phyloP scores from a whole-genome alignment of 1,284 basidiomycete species.

The Naganishia albida region DNA sequence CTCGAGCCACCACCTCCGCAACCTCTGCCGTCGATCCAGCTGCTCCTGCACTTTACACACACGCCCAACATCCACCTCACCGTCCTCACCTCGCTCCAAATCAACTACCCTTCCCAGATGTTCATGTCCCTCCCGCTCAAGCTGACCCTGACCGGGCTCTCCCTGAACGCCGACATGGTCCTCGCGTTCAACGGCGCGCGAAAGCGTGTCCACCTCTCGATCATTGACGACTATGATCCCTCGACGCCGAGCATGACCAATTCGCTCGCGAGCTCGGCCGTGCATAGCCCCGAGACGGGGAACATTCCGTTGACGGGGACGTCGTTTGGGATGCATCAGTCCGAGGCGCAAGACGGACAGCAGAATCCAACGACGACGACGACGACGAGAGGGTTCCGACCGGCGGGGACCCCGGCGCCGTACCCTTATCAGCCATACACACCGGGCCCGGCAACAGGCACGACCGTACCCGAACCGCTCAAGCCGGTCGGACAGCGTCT shows the following conservation, averaged over 20 bases:
- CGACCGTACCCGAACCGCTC: slow-evolving; percentile 34
- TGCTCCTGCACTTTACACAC: slow-evolving; percentile 55
- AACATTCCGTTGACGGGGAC: slow-evolving; percentile 47
- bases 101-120: slow-evolving; percentile 90
- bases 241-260: slow-evolving; percentile 67
- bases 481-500: slow-evolving; percentile 73
- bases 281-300: slow-evolving; percentile 35
- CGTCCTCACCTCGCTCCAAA: slow-evolving; percentile 86
- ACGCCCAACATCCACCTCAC: slow-evolving; percentile 59
- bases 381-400: neutral
- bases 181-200: slow-evolving; percentile 83
- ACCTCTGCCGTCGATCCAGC: slow-evolving; percentile 52
- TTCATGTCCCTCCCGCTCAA: slow-evolving; percentile 97
- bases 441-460: neutral
- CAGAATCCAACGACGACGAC: slow-evolving; percentile 54
- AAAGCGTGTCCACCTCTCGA: slow-evolving; percentile 78
- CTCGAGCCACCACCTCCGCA: slow-evolving; percentile 31
- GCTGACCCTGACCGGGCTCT: slow-evolving; percentile 81
- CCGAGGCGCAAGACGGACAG: slow-evolving; percentile 50
- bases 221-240: slow-evolving; percentile 80
- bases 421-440: slow-evolving; percentile 26
- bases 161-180: slow-evolving; percentile 82
- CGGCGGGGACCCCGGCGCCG: slow-evolving; percentile 1
- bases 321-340: slow-evolving; percentile 37
- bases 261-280: slow-evolving; percentile 57